Evolutionary conservation across 1,139 yeast genomes (phyloP), one percentile per base, ranked within the genome.

Genomic region (Hansenula lynferdii): DNA sequence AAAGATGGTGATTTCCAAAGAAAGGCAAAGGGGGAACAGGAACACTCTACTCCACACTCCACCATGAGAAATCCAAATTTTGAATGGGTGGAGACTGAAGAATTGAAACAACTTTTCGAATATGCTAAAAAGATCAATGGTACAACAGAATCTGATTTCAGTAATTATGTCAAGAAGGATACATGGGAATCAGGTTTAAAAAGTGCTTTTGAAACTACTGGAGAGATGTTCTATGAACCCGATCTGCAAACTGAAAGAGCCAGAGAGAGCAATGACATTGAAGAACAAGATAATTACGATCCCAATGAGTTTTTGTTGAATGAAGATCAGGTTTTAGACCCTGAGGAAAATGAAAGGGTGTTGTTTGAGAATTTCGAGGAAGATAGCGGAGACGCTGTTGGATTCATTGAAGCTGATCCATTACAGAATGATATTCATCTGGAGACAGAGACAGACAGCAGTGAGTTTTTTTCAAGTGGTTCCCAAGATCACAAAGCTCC

Each of bases 1-100:
- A 67, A 69, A 23, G 94, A 85, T 51, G 75, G 85, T 24, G 62
- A 61, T 27, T 69, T 58, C 42, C 80, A 87, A 45, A 66, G 92
- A 37, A 61, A 58, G 15, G 33, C 58, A 2, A 60, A 70, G 40
- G 69, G 72, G 17, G 48, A 68, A 32, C 50, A 53, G 2, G 42
- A 58, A 2, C 67, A 63, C 34, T 42, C 48, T 10, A 40, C 50
- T 1, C 52, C 62, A 1, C 36, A 46, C 1, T 35, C 28, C 22
- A n/a, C 42, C 4, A 17, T 30, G 6, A 37, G 53, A 24, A 15
- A 26, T 0, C 43, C 44, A 2, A 22, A 34, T 8, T 17, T 49
- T 0, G 30, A 50, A 7, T 76, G 81, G 80, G 62, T 62, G 16
- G 69, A 68, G 11, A 52, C 61, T 4, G 56, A 54, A 0, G 71